Conservation (phyloP, 306 rosid genomes). For the Calophaca sinica region DNA sequence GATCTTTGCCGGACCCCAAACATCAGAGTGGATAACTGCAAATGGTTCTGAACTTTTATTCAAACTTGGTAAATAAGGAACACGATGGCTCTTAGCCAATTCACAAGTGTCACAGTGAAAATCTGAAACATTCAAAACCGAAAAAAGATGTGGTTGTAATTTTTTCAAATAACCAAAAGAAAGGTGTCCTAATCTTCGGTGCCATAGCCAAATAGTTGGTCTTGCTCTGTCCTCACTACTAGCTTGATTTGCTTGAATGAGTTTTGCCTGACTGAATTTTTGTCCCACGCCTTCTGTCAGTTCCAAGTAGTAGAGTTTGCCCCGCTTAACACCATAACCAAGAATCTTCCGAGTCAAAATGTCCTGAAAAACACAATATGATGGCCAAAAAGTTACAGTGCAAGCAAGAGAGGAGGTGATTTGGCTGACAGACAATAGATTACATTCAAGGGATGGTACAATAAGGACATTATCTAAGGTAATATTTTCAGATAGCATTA, state of each 20-base stretch:
- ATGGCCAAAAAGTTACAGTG: not conserved
- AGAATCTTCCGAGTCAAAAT: not conserved
- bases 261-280: not conserved
- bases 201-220: not conserved
- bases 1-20: not conserved
- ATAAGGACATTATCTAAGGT: not conserved
- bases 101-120: slow-evolving; percentile 30
- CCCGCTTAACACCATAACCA: not conserved
- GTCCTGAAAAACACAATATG: not conserved
- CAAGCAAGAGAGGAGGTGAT: not conserved
- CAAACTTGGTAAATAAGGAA: slow-evolving; percentile 15
- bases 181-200: not conserved
- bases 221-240: not conserved
- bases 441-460: not conserved
- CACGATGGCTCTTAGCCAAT: slow-evolving; percentile 14
- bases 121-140: not conserved
- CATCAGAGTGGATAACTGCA: not conserved
- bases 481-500: not conserved
- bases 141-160: slow-evolving; percentile 15
- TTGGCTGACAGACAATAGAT: not conserved
- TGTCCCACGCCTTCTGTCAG: not conserved
- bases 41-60: slow-evolving; percentile 10
- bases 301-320: not conserved
- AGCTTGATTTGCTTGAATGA: not conserved
- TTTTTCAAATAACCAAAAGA: not conserved